Evolutionary conservation across 148 eudicot species (phyloP).

Genomic region (Camellia lanceoleosa): DNA sequence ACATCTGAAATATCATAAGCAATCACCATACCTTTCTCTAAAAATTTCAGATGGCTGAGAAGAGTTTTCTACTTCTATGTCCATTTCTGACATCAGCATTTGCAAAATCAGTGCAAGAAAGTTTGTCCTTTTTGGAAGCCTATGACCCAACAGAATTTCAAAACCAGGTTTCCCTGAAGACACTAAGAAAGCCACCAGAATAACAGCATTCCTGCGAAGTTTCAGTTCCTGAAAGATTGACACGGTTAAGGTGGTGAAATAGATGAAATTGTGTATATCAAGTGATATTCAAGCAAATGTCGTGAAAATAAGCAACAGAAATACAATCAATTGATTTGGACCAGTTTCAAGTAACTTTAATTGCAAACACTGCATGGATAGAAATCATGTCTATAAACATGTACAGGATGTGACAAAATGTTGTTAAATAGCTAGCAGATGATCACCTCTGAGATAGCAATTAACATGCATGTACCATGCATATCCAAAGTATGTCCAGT

Average conservation of each 20-base stretch:
- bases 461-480: background rate
- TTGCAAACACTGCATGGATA: background rate
- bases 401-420: background rate
- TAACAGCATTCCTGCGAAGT: constrained; percentile 57
- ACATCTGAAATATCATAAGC: background rate
- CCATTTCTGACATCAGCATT: constrained; percentile 60
- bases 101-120: constrained; percentile 56
- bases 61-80: constrained; percentile 49
- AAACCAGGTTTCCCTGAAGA: constrained; percentile 68
- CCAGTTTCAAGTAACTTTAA: background rate
- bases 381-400: background rate
- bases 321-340: background rate
- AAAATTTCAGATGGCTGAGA: constrained; percentile 41
- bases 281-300: constrained; percentile 6
- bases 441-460: background rate
- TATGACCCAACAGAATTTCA: constrained; percentile 54
- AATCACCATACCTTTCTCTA: constrained; percentile 72
- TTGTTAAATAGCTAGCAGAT: background rate
- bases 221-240: constrained; percentile 56
- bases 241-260: background rate
- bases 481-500: background rate
- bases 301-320: background rate
- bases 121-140: constrained; percentile 41
- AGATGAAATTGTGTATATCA: constrained; percentile 2
- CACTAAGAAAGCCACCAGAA: constrained; percentile 66